Evolutionary conservation across 163 green algal species (phyloP).

Genomic region (Chlamydomonas reinhardtii): DNA sequence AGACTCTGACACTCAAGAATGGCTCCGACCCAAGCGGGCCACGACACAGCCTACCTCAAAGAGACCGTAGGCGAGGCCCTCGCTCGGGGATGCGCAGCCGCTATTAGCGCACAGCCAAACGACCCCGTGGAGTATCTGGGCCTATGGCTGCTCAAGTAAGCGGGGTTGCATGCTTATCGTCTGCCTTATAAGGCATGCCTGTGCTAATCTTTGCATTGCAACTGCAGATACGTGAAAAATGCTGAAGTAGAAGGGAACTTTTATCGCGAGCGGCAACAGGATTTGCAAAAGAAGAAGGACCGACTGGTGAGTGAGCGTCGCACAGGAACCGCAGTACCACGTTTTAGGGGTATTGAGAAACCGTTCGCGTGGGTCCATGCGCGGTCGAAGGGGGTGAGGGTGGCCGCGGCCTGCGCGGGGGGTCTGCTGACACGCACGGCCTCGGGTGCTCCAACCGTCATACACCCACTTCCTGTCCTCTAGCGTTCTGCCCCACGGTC

Average conservation of each 20-base stretch:
- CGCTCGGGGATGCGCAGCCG: constrained; percentile 67
- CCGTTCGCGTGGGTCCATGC: neutral
- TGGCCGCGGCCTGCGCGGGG: too few species aligned
- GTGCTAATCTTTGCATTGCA: neutral
- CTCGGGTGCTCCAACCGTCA: too few species aligned
- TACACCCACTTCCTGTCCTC: too few species aligned
- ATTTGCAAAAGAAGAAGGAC: constrained; percentile 61
- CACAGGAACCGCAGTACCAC: too few species aligned
- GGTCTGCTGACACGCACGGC: too few species aligned
- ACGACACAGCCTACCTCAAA: constrained; percentile 71
- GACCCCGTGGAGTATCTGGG: constrained; percentile 82
- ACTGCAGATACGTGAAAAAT: constrained; percentile 68
- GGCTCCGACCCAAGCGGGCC: neutral
- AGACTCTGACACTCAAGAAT: neutral
- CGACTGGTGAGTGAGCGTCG: constrained; percentile 37
- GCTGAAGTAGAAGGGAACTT: constrained; percentile 63
- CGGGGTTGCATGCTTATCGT: neutral
- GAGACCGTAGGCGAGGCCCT: constrained; percentile 75
- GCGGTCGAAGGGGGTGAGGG: neutral
- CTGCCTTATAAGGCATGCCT: neutral
- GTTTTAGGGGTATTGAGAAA: too few species aligned
- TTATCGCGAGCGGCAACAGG: constrained; percentile 56
- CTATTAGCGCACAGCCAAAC: constrained; percentile 62
- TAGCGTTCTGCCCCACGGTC: too few species aligned
- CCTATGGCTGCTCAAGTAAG: constrained; percentile 72